Percentiles rank a stretch among this genome's conserved stretches.
These are phyloP conservation scores for Cladophialophora exuberans DNA, from an alignment of 2,329 filamentous ascomycete genomes.

Conservation along the genomic window DNA sequence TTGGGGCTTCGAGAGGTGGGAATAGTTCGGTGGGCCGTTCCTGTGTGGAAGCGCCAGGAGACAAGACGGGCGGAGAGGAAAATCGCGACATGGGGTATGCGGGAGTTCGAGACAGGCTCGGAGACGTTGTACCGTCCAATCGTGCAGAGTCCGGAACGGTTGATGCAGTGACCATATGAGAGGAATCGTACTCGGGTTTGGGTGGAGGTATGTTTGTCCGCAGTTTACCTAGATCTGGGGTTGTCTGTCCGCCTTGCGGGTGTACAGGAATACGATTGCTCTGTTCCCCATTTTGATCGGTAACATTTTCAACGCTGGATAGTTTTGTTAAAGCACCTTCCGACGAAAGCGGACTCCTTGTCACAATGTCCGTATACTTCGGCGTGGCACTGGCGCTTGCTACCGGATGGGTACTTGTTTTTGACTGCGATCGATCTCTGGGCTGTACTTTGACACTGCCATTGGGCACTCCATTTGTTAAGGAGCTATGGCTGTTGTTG, in stretches of 20 bases:
- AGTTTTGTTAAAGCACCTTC: constrained; percentile 30
- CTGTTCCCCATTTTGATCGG: constrained; percentile 19
- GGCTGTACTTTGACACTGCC: constrained; percentile 48
- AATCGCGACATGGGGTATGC: constrained; percentile 38
- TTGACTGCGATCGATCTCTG: constrained; percentile 44
- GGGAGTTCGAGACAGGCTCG: constrained; percentile 4
- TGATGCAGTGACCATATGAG: constrained; percentile 39
- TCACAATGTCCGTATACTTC: constrained; percentile 39
- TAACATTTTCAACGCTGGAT: constrained; percentile 31
- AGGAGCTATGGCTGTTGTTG: constrained; percentile 38
- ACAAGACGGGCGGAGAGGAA: constrained; percentile 55
- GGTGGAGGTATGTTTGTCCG: constrained; percentile 20
- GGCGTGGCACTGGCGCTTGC: constrained; percentile 33
- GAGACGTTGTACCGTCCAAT: constrained; percentile 19
- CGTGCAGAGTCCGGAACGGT: constrained; percentile 38
- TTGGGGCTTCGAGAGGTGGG: constrained; percentile 59
- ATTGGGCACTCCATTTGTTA: constrained; percentile 43
- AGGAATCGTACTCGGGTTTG: constrained; percentile 34
- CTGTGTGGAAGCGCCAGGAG: constrained; percentile 54
- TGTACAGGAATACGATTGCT: constrained; percentile 30
- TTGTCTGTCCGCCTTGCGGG: constrained; percentile 38
- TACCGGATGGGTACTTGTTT: constrained; percentile 55
- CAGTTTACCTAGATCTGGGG: constrained; percentile 23
- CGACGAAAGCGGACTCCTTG: constrained; percentile 32
- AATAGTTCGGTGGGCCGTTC: constrained; percentile 36